These are phyloP conservation scores for Trichopus zeylanicus DNA, from an alignment of 116 monocot species.

Conservation along the genomic window DNA sequence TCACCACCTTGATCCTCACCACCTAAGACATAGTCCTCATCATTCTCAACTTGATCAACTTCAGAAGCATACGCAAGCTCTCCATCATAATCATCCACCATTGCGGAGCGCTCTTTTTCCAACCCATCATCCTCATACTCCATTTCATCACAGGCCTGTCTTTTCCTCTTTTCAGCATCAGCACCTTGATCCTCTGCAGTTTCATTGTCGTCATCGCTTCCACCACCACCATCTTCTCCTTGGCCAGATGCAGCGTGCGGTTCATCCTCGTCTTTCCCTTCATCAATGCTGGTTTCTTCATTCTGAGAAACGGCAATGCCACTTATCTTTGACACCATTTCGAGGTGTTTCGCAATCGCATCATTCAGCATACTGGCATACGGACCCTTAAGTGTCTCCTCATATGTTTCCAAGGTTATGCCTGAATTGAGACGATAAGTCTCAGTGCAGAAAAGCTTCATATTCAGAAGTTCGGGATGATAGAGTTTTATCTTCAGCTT, in stretches of 20 bases:
- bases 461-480: conserved; percentile 41
- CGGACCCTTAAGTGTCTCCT: conserved; percentile 12
- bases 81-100: conserved; percentile 24
- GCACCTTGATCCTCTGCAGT: conserved; percentile 58
- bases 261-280: conserved; percentile 44
- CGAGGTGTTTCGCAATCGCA: conserved; percentile 56
- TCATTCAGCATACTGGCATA: conserved; percentile 59
- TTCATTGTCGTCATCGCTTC: conserved; percentile 30
- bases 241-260: conserved; percentile 5
- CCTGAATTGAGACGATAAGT: conserved; percentile 50
- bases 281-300: conserved; percentile 9
- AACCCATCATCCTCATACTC: conserved; percentile 93
- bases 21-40: conserved; percentile 38
- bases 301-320: conserved; percentile 26
- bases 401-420: conserved; percentile 39
- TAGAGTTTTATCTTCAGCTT: conserved; percentile 73
- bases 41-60: conserved; percentile 27
- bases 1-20: no score
- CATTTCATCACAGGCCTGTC: conserved; percentile 65
- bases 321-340: conserved; percentile 45
- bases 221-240: conserved; percentile 16
- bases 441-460: conserved; percentile 56
- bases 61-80: conserved; percentile 30
- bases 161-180: conserved; percentile 78
- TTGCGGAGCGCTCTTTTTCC: conserved; percentile 18